A percentile compares a stretch with the other conserved stretches of the same genome.
Evolutionary conservation across 768 basidiomycete genomes (phyloP).

Genomic region (Suillus variegatus): DNA sequence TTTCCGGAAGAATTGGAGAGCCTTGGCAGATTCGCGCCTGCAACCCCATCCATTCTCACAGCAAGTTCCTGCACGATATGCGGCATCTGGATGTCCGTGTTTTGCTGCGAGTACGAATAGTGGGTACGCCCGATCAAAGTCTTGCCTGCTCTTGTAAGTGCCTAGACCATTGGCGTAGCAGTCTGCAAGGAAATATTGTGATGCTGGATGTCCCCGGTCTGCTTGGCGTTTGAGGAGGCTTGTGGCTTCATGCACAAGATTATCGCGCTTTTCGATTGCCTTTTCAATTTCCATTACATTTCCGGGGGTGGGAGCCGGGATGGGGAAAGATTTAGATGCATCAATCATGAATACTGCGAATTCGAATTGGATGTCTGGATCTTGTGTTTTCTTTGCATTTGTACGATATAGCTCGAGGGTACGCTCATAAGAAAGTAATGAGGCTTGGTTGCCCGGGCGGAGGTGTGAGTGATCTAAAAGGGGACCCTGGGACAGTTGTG

Average conservation of each 20-base stretch:
- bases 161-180: slow-evolving; percentile 99
- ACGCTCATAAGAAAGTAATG: slow-evolving; percentile 91
- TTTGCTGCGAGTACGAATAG: slow-evolving; percentile 96
- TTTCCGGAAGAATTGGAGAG: slow-evolving; percentile 91
- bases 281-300: slow-evolving; percentile 83
- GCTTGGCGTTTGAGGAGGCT: slow-evolving; percentile 87
- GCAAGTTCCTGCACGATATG: slow-evolving; percentile 95
- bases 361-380: slow-evolving; percentile 96
- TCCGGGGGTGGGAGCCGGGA: slow-evolving; percentile 66
- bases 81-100: slow-evolving; percentile 94
- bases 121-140: slow-evolving; percentile 97
- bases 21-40: slow-evolving; percentile 87
- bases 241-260: slow-evolving; percentile 86
- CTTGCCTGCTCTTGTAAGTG: slow-evolving; percentile 85
- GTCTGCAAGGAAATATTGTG: slow-evolving; percentile 97
- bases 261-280: slow-evolving; percentile 80
- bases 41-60: slow-evolving; percentile 99
- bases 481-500: slow-evolving; percentile 49
- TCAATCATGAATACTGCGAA: slow-evolving; percentile 99
- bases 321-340: slow-evolving; percentile 86
- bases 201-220: slow-evolving; percentile 90
- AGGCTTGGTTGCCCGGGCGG: slow-evolving; percentile 88
- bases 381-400: slow-evolving; percentile 98
- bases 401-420: slow-evolving; percentile 96
- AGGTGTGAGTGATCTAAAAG: slow-evolving; percentile 92